These are phyloP conservation scores for Lathyrus aphaca DNA, from an alignment of 306 rosid genomes.

Conservation along the genomic window DNA sequence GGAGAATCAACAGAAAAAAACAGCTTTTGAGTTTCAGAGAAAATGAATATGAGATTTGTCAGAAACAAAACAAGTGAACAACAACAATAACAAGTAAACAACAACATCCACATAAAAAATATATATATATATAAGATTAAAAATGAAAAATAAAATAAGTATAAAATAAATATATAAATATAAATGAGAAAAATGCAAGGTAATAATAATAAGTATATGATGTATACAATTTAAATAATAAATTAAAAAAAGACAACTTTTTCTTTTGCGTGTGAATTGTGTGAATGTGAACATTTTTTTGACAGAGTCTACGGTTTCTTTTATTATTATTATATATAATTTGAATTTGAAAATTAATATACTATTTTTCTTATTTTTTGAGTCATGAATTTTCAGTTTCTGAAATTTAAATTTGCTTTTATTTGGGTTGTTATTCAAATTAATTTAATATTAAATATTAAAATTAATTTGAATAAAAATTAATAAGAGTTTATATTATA, in stretches of 20 bases:
- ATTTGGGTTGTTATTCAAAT: background rate
- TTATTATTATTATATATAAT: background rate
- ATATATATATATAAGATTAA: background rate
- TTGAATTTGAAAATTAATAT: background rate
- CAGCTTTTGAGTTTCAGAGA: slow-evolving; percentile 39
- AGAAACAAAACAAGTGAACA: slow-evolving; percentile 52
- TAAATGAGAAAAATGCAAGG: slow-evolving; percentile 5
- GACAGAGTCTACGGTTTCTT: slow-evolving; percentile 10
- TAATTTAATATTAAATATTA: no score
- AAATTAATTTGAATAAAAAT: no score
- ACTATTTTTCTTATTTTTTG: background rate
- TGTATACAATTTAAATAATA: background rate
- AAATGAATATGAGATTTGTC: slow-evolving; percentile 48
- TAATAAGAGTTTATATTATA: no score
- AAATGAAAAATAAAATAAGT: slow-evolving; percentile 7
- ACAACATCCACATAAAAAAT: slow-evolving; percentile 73
- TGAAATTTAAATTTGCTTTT: background rate
- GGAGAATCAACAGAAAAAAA: slow-evolving; percentile 20
- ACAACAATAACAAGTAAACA: no score
- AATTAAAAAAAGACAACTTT: background rate
- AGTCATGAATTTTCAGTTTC: background rate
- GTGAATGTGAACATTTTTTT: slow-evolving; percentile 1
- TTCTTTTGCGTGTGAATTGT: slow-evolving; percentile 1
- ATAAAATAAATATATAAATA: background rate
- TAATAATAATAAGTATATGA: background rate